phyloP scores from a whole-genome alignment of 2,329 filamentous ascomycete genomes.

The Cytospora piceae region DNA sequence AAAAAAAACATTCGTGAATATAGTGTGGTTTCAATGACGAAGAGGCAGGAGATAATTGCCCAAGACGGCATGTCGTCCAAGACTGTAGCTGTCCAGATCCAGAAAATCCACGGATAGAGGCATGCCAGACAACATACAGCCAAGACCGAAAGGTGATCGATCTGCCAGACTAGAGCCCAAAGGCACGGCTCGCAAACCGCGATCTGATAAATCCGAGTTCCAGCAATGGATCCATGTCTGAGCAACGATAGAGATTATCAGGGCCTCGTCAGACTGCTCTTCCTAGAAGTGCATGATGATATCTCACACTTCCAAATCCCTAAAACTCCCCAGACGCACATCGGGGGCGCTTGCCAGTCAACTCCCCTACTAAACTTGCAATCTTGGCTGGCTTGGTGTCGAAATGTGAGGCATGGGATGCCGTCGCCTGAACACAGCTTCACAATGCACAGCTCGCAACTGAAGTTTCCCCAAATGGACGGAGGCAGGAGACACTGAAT shows the following conservation, averaged over 20 bases:
- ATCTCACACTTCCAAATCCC: not conserved
- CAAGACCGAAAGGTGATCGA: not conserved
- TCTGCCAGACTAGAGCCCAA: not conserved
- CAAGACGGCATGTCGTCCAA: not conserved
- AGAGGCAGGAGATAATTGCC: slow-evolving; percentile 12
- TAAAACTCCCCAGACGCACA: not conserved
- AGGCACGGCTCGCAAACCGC: not conserved
- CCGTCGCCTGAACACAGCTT: not conserved
- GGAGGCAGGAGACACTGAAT: slow-evolving; percentile 5
- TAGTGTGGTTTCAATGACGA: slow-evolving; percentile 6
- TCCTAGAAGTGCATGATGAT: not conserved
- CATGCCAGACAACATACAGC: not conserved
- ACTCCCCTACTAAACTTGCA: not conserved
- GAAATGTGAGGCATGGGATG: not conserved
- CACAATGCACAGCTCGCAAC: not conserved
- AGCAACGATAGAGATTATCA: not conserved
- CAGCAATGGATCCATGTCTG: not conserved
- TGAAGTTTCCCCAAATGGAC: not conserved
- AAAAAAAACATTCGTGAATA: slow-evolving; percentile 19
- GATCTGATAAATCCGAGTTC: not conserved
- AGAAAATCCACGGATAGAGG: not conserved
- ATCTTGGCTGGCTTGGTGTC: not conserved
- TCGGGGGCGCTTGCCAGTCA: not conserved
- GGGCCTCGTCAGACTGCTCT: not conserved
- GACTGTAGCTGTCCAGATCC: slow-evolving; percentile 2